Evolutionary conservation across 345 rosid genomes (phyloP).

Genomic region (Citrus inodora): DNA sequence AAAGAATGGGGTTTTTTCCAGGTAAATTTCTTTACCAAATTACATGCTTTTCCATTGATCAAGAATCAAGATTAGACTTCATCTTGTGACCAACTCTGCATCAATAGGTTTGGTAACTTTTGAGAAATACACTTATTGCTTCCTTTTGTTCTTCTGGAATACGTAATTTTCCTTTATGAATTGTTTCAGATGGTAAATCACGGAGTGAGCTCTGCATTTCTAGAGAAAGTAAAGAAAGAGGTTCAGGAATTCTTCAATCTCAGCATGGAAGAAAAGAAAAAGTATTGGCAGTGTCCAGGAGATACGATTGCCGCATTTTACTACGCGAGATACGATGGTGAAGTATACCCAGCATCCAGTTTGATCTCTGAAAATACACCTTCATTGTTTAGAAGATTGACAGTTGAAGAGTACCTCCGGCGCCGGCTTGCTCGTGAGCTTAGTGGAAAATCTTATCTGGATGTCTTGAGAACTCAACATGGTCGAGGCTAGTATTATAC

Average conservation of each 20-base stretch:
- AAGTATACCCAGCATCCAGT: too few relatives aligned
- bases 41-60: too few relatives aligned
- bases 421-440: conserved; percentile 42
- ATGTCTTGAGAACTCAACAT: conserved; percentile 23
- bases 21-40: neutral
- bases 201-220: conserved; percentile 1
- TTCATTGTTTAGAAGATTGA: conserved; percentile 28
- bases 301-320: conserved; percentile 37
- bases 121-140: too few relatives aligned
- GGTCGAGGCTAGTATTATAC: neutral
- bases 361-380: conserved; percentile 4
- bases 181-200: conserved; percentile 14
- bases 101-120: too few relatives aligned
- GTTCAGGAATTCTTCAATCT: conserved; percentile 26
- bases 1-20: conserved; percentile 26
- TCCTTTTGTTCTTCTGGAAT: too few relatives aligned
- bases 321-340: too few relatives aligned
- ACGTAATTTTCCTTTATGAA: neutral
- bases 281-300: conserved; percentile 18
- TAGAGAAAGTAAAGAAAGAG: neutral
- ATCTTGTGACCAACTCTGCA: too few relatives aligned
- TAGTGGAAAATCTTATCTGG: conserved; percentile 35
- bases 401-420: conserved; percentile 36
- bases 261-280: conserved; percentile 26
- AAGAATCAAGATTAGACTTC: too few relatives aligned